These are phyloP conservation scores for Fusarium solani-melongenae DNA, from an alignment of 2,329 filamentous ascomycete genomes.

Conservation along the genomic window DNA sequence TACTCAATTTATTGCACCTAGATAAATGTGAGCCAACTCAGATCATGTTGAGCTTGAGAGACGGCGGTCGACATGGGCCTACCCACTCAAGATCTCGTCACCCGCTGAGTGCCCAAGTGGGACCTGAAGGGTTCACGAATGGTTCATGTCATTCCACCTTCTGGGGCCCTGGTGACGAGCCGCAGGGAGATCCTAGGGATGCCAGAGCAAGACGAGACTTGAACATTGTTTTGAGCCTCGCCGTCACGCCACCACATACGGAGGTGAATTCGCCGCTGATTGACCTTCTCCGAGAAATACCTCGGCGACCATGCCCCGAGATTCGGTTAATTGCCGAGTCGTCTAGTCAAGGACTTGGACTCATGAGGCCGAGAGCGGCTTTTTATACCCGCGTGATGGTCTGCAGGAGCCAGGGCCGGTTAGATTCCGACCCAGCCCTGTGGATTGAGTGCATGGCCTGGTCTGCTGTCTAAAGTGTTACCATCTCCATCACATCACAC, in stretches of 20 bases:
- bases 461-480: neutral
- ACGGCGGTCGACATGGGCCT: neutral
- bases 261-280: neutral
- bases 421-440: neutral
- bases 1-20: too few relatives aligned
- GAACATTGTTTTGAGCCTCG: neutral
- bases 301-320: neutral
- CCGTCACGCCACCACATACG: neutral
- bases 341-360: neutral
- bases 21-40: neutral
- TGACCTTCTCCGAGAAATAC: neutral
- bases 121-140: neutral
- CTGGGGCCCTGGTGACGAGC: neutral
- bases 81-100: neutral
- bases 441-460: neutral
- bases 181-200: neutral
- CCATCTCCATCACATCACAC: neutral
- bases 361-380: slow-evolving; percentile 15
- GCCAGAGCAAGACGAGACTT: neutral
- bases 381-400: neutral
- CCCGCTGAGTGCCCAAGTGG: neutral
- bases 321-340: slow-evolving; percentile 7
- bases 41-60: neutral
- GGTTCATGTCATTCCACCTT: neutral
- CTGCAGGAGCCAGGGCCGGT: neutral